A percentile compares a stretch with the other conserved stretches of the same genome.
phyloP scores from a whole-genome alignment of 1,284 basidiomycete species.

The Mycena citricolor region DNA sequence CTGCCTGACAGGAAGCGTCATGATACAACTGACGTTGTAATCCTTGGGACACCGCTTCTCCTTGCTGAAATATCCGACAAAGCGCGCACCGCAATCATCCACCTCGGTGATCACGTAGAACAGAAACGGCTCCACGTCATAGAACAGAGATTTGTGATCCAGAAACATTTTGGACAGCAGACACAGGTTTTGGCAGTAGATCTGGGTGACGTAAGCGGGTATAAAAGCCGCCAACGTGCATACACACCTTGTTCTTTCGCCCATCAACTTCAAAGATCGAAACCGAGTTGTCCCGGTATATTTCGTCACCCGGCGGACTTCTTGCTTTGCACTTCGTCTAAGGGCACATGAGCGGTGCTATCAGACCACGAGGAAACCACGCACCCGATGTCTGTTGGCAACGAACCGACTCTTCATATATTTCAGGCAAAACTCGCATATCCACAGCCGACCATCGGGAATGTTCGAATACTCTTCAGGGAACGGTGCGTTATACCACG shows the following conservation, averaged over 20 bases:
- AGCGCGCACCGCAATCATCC: conserved; percentile 88
- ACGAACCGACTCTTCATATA: conserved; percentile 97
- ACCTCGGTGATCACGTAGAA: conserved; percentile 98
- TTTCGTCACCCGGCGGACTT: conserved; percentile 97
- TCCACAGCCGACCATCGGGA: conserved; percentile 91
- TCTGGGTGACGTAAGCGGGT: conserved; percentile 45
- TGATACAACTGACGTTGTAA: conserved; percentile 98
- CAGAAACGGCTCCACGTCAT: conserved; percentile 98
- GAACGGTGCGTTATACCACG: conserved; percentile 99
- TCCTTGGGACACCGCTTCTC: conserved; percentile 96
- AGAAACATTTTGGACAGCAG: conserved; percentile 99
- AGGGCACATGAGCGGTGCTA: conserved; percentile 12
- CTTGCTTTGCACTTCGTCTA: conserved; percentile 94
- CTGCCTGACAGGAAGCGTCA: conserved; percentile 96
- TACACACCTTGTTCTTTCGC: conserved; percentile 86
- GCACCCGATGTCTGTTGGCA: conserved; percentile 81
- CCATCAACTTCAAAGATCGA: conserved; percentile 99
- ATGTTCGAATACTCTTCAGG: conserved; percentile 96
- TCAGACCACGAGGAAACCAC: conserved; percentile 30
- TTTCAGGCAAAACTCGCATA: conserved; percentile 98
- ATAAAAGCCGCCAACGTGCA: conserved; percentile 7
- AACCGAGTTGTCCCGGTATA: conserved; percentile 87
- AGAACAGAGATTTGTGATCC: conserved; percentile 99
- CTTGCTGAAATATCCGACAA: conserved; percentile 99
- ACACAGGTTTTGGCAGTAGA: conserved; percentile 99